Conservation (phyloP, 75 land plant species). For the Cryptomeria japonica region DNA sequence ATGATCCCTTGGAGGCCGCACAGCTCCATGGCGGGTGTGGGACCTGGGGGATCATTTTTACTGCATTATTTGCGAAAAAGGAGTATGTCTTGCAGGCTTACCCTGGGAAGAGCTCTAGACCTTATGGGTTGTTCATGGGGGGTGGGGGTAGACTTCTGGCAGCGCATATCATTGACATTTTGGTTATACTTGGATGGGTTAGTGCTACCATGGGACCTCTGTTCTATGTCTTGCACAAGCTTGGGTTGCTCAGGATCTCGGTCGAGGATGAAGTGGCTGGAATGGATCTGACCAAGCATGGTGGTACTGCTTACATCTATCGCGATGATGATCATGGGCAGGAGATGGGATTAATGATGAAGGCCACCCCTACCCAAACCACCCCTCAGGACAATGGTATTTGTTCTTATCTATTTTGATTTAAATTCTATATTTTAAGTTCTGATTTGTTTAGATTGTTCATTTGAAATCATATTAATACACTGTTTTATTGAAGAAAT, state of each 20-base stretch:
- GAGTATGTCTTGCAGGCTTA: slow-evolving; percentile 52
- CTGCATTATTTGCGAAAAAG: slow-evolving; percentile 70
- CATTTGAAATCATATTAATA: no score
- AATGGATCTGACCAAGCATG: slow-evolving; percentile 67
- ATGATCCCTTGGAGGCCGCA: slow-evolving; percentile 89
- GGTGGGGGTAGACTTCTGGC: slow-evolving; percentile 57
- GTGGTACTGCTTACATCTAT: slow-evolving; percentile 42
- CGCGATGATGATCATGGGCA: slow-evolving; percentile 24
- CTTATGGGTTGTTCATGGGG: slow-evolving; percentile 71
- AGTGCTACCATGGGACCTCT: slow-evolving; percentile 59
- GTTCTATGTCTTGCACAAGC: slow-evolving; percentile 39
- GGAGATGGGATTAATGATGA: slow-evolving; percentile 23
- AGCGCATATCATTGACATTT: slow-evolving; percentile 46
- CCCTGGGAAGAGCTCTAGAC: slow-evolving; percentile 11
- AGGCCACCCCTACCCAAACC: slow-evolving; percentile 4
- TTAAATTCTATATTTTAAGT: no score
- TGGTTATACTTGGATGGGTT: slow-evolving; percentile 55
- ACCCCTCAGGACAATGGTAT: not conserved
- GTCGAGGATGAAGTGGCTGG: slow-evolving; percentile 62
- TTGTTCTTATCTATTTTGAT: not conserved
- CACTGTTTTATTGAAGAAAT: no score
- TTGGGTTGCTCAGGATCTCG: slow-evolving; percentile 41
- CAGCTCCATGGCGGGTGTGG: slow-evolving; percentile 95
- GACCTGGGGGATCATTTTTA: slow-evolving; percentile 84
- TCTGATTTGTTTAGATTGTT: no score